phyloP scores from a whole-genome alignment of 805 yeast genomes.

The Candida orba region DNA sequence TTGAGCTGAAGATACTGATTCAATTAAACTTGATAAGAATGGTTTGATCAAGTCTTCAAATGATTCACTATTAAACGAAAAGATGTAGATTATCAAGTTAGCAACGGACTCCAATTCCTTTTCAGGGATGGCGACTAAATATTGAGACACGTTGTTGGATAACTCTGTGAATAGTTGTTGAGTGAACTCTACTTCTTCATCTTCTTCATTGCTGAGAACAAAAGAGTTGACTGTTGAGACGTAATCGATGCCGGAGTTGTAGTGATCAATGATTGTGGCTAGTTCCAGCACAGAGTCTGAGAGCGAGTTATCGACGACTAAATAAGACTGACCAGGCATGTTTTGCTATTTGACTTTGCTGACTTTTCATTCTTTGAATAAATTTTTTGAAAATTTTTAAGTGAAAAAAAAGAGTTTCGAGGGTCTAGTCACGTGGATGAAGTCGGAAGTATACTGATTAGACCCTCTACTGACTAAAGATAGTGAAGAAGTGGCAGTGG shows the following conservation, averaged over 20 bases:
- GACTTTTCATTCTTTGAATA: too few relatives aligned
- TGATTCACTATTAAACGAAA: slow-evolving; percentile 8
- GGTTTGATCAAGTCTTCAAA: slow-evolving; percentile 2
- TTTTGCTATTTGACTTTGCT: neutral
- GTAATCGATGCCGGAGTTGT: slow-evolving; percentile 12
- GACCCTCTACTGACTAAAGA: too few relatives aligned
- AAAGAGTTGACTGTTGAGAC: slow-evolving; percentile 13
- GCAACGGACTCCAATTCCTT: slow-evolving; percentile 22
- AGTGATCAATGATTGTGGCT: slow-evolving; percentile 25
- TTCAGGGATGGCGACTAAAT: slow-evolving; percentile 17
- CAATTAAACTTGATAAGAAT: slow-evolving; percentile 3
- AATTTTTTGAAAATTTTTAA: too few relatives aligned
- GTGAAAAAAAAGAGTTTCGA: too few relatives aligned
- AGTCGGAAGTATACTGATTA: too few relatives aligned
- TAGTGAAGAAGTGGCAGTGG: too few relatives aligned
- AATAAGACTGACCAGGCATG: slow-evolving; percentile 20
- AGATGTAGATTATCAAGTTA: slow-evolving; percentile 20
- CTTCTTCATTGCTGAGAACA: slow-evolving; percentile 7
- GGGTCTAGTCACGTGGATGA: too few relatives aligned
- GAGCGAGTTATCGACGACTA: slow-evolving; percentile 34
- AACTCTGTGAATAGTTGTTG: slow-evolving; percentile 15
- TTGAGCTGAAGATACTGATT: neutral
- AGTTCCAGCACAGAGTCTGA: slow-evolving; percentile 28
- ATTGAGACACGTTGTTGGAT: slow-evolving; percentile 8
- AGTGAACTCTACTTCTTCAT: slow-evolving; percentile 15